phyloP scores from a whole-genome alignment of 2,329 filamentous ascomycete species.

The Pezicula rhizophila region DNA sequence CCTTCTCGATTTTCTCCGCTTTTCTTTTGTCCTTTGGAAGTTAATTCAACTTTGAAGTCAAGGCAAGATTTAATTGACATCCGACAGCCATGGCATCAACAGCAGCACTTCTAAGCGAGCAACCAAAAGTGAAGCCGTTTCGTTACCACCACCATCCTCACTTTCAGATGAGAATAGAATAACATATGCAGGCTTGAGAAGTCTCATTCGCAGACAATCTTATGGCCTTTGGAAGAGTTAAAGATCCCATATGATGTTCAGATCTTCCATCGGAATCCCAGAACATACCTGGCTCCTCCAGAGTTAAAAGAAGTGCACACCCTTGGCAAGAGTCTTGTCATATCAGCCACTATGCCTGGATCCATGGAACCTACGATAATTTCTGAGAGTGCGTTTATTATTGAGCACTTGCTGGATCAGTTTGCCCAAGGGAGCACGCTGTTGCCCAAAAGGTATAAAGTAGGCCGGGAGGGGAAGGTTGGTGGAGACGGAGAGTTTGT shows the following conservation, averaged over 20 bases:
- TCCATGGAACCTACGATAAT: slow-evolving; percentile 51
- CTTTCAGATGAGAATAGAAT: too few species aligned
- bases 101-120: slow-evolving; percentile 11
- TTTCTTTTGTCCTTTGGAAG: too few species aligned
- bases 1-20: too few species aligned
- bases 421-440: slow-evolving; percentile 40
- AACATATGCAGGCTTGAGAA: slow-evolving; percentile 22
- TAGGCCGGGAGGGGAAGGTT: slow-evolving; percentile 50
- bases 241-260: slow-evolving; percentile 74
- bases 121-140: slow-evolving; percentile 47
- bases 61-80: too few species aligned
- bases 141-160: slow-evolving; percentile 33
- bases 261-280: slow-evolving; percentile 62
- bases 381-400: slow-evolving; percentile 76
- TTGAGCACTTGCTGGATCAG: slow-evolving; percentile 74
- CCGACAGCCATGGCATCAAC: not conserved
- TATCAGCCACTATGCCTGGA: slow-evolving; percentile 52
- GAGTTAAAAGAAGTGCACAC: slow-evolving; percentile 75
- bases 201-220: slow-evolving; percentile 51
- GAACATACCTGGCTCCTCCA: slow-evolving; percentile 63
- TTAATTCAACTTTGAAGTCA: too few species aligned
- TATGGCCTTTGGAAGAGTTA: slow-evolving; percentile 67
- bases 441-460: slow-evolving; percentile 48
- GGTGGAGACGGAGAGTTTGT: slow-evolving; percentile 53
- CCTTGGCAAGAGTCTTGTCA: slow-evolving; percentile 78